These are phyloP conservation scores for Lipomyces chichibuensis DNA, from an alignment of 805 yeast species.

Conservation along the genomic window DNA sequence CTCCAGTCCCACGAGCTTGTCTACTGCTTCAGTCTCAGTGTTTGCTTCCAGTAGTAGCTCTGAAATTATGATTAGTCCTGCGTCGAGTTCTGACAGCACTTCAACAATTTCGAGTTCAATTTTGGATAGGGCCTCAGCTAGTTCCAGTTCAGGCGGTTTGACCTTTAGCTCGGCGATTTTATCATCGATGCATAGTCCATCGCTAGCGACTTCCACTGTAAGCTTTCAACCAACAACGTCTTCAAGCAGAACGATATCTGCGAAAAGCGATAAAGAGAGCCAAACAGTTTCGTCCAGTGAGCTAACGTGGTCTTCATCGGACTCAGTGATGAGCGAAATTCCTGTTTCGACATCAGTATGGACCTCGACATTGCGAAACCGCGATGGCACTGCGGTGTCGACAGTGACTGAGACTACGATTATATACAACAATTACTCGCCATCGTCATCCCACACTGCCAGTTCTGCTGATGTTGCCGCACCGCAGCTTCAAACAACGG, in stretches of 20 bases:
- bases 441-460: neutral
- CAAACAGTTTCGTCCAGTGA: neutral
- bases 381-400: constrained; percentile 18
- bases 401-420: constrained; percentile 21
- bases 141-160: neutral
- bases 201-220: neutral
- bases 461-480: constrained; percentile 3
- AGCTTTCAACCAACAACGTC: neutral
- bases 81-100: neutral
- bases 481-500: constrained; percentile 5
- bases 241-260: neutral
- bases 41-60: neutral
- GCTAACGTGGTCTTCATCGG: neutral
- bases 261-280: neutral
- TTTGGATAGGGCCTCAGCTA: neutral
- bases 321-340: neutral
- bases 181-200: neutral
- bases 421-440: constrained; percentile 4
- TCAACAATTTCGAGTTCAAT: neutral
- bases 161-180: neutral
- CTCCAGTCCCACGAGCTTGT: neutral
- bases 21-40: neutral
- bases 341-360: constrained; percentile 18
- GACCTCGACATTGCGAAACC: constrained; percentile 8
- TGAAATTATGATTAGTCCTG: too few relatives aligned